Evolutionary conservation across 2,329 filamentous ascomycete species (phyloP), one percentile per base, ranked within the genome.

Genomic region (Cladosporium sp.): DNA sequence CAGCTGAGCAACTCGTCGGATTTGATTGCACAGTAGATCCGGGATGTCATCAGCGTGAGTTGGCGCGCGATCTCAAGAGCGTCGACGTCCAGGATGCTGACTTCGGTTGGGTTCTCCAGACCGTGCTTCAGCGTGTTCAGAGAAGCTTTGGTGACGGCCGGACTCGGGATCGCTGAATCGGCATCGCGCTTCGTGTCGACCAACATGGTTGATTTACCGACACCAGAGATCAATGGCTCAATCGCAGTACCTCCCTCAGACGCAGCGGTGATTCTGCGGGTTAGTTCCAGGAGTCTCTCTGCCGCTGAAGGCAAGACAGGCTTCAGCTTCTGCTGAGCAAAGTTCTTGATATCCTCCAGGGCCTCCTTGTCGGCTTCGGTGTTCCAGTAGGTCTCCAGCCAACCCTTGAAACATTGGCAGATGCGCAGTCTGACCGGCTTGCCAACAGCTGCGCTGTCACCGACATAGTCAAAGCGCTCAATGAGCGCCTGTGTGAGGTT

Each of bases 401-500:
- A 98, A 36, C 88, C 87, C 69, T 98, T 98, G 77, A 98, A 89
- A 50, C 90, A 85, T 65, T 98, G 97, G 74, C 94, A 97, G 1
- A 97, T 89, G 45, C 93, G 83, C 41, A 98, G 74, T 43, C 91
- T 84, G 18, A 97, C 92, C 0, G 92, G 88, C 2, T 78, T 80
- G 18, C 90, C 84, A 55, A 91, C 80, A 52, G 83, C 79, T 18
- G 83, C 80, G 41, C 84, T 86, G 53, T 93, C 86, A 11, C 82
- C 86, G 32, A 95, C 86, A 59, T 96, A 95, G 52, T 96, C 88
- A 67, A 95, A 98, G 25, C 94, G 84, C 51, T 93, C 86, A 47
- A 94, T 85, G n/a, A 98, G 77, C 3, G 84, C 80, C 64, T 89
- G 80, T 0, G 91, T 86, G 54, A 98, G 80, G 53, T 88, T 83